Evolutionary conservation across 192 early-diverging fungal species (phyloP).

Genomic region (Coemansia sp.): DNA sequence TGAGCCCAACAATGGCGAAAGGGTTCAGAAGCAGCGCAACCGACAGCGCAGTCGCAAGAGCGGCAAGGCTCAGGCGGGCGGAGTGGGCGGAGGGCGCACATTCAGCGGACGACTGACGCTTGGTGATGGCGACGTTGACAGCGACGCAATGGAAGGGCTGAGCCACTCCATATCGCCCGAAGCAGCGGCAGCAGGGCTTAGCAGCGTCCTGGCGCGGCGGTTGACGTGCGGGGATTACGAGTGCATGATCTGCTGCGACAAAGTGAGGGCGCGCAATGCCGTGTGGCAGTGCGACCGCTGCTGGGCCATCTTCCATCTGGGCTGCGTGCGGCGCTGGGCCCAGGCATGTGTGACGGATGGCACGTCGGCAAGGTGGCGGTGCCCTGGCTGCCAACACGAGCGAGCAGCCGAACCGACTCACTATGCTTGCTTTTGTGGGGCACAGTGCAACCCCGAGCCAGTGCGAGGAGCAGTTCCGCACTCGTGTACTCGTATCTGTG

Average conservation of each 20-base stretch:
- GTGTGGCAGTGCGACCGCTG: conserved; percentile 86
- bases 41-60: conserved; percentile 12
- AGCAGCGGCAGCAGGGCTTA: conserved; percentile 51
- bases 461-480: conserved; percentile 73
- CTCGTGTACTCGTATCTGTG: conserved; percentile 81
- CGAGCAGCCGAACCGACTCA: conserved; percentile 64
- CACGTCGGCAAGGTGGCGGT: conserved; percentile 64
- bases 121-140: not conserved
- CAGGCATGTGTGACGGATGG: conserved; percentile 53
- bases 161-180: not conserved
- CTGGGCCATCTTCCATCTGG: conserved; percentile 88
- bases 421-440: conserved; percentile 89
- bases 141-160: not conserved
- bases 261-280: conserved; percentile 63
- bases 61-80: conserved; percentile 12
- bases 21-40: not conserved
- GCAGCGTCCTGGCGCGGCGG: conserved; percentile 61
- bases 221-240: conserved; percentile 76
- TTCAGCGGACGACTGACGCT: conserved; percentile 38
- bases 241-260: conserved; percentile 97
- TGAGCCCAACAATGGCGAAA: not conserved
- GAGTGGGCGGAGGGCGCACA: conserved; percentile 39
- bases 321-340: conserved; percentile 83
- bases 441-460: conserved; percentile 65
- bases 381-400: conserved; percentile 87